phyloP scores from a whole-genome alignment of 352 stramenopile genomes.

The Phytophthora aleatoria region DNA sequence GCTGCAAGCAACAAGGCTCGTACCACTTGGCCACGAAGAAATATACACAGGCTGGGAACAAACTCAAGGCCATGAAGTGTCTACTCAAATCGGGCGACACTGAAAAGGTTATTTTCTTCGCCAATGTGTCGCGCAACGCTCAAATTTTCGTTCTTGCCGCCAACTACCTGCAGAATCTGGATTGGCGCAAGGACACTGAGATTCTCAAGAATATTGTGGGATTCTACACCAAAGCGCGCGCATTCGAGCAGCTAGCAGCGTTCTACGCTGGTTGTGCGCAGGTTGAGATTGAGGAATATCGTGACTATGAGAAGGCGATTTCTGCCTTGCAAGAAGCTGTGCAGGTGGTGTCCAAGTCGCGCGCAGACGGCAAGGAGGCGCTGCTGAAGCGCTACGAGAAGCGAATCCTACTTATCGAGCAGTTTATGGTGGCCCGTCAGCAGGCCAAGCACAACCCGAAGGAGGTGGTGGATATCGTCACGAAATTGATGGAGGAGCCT shows the following conservation, averaged over 20 bases:
- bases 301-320: conserved; percentile 95
- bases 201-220: conserved; percentile 93
- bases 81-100: conserved; percentile 95
- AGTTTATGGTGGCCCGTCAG: conserved; percentile 82
- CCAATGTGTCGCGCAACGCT: conserved; percentile 89
- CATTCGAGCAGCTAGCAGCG: conserved; percentile 87
- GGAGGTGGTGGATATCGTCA: conserved; percentile 80
- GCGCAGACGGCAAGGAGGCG: conserved; percentile 70
- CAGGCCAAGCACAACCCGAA: conserved; percentile 62
- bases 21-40: conserved; percentile 96
- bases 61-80: conserved; percentile 94
- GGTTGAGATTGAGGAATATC: conserved; percentile 93
- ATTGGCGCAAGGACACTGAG: conserved; percentile 91
- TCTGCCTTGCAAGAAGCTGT: conserved; percentile 89
- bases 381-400: conserved; percentile 58
- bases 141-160: conserved; percentile 96
- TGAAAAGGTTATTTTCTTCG: conserved; percentile 96
- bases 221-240: conserved; percentile 96
- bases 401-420: conserved; percentile 77
- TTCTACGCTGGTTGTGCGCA: conserved; percentile 94
- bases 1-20: conserved; percentile 91
- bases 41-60: conserved; percentile 94
- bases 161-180: conserved; percentile 95
- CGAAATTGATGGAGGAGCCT: conserved; percentile 81
- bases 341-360: conserved; percentile 87